phyloP scores from a whole-genome alignment of 2,329 filamentous ascomycete species.

The Karstenula rhodostoma region DNA sequence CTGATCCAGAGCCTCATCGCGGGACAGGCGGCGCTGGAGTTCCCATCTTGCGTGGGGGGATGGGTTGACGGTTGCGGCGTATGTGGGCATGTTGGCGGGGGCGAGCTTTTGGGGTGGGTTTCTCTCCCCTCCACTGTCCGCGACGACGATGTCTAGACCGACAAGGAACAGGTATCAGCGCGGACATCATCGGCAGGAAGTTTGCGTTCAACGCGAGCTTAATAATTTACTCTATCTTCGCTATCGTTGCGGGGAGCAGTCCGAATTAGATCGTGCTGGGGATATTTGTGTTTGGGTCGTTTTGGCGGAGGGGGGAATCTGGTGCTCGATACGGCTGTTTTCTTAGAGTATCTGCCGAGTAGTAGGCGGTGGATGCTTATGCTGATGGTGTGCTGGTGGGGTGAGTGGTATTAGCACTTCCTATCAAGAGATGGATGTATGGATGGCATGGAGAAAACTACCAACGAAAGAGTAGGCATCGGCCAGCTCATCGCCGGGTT shows the following conservation, averaged over 20 bases:
- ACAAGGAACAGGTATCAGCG: slow-evolving; percentile 56
- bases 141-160: neutral
- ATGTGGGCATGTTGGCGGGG: slow-evolving; percentile 64
- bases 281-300: slow-evolving; percentile 67
- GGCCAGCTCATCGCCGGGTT: slow-evolving; percentile 61
- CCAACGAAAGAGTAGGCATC: slow-evolving; percentile 42
- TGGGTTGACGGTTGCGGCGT: slow-evolving; percentile 69
- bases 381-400: slow-evolving; percentile 67
- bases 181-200: slow-evolving; percentile 72
- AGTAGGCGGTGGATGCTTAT: slow-evolving; percentile 71
- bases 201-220: slow-evolving; percentile 74
- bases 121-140: neutral
- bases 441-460: no score
- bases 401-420: slow-evolving; percentile 23
- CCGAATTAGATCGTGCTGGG: slow-evolving; percentile 73
- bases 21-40: slow-evolving; percentile 65
- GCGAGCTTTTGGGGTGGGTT: slow-evolving; percentile 69
- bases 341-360: slow-evolving; percentile 65
- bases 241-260: slow-evolving; percentile 70
- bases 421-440: no score
- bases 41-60: slow-evolving; percentile 62
- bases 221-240: slow-evolving; percentile 68
- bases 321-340: slow-evolving; percentile 69
- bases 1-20: slow-evolving; percentile 71
- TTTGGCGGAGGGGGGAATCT: slow-evolving; percentile 72